A percentile compares a stretch with the other conserved stretches of the same genome.
These are phyloP conservation scores for Elymus sibiricus DNA, from an alignment of 176 grass and related monocot species.

Conservation along the genomic window DNA sequence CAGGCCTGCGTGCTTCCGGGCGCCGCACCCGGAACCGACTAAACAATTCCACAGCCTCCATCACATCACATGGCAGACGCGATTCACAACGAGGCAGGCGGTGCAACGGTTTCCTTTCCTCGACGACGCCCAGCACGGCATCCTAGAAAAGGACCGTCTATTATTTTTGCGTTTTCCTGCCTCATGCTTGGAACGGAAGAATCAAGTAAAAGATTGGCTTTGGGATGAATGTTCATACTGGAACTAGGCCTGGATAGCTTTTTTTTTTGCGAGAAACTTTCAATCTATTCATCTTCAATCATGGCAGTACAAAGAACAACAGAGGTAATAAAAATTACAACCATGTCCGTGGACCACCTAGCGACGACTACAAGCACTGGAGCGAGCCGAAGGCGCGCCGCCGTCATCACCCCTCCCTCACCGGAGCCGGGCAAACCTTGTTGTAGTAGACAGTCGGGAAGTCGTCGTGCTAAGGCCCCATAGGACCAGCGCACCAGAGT, in stretches of 20 bases:
- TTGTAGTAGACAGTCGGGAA: too few relatives aligned
- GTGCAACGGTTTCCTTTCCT: background rate
- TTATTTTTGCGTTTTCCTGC: background rate
- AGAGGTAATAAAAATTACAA: too few relatives aligned
- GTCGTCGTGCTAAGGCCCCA: too few relatives aligned
- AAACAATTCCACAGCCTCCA: background rate
- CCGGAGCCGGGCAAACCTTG: too few relatives aligned
- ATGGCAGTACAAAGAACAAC: too few relatives aligned
- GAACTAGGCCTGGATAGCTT: background rate
- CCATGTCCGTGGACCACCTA: too few relatives aligned
- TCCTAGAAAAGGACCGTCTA: background rate
- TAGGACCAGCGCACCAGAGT: too few relatives aligned
- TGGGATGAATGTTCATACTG: background rate
- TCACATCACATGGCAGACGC: background rate
- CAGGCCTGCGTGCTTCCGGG: conserved; percentile 33
- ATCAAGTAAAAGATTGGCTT: background rate
- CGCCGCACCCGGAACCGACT: background rate
- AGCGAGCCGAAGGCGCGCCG: too few relatives aligned
- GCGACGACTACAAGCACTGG: too few relatives aligned
- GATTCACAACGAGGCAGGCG: background rate
- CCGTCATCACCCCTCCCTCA: too few relatives aligned
- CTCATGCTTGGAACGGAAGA: background rate
- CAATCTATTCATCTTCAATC: too few relatives aligned
- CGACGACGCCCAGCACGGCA: background rate
- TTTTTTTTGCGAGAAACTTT: too few relatives aligned